These are phyloP conservation scores for Lentinus tigrinus DNA, from an alignment of 768 basidiomycete genomes.

Conservation along the genomic window DNA sequence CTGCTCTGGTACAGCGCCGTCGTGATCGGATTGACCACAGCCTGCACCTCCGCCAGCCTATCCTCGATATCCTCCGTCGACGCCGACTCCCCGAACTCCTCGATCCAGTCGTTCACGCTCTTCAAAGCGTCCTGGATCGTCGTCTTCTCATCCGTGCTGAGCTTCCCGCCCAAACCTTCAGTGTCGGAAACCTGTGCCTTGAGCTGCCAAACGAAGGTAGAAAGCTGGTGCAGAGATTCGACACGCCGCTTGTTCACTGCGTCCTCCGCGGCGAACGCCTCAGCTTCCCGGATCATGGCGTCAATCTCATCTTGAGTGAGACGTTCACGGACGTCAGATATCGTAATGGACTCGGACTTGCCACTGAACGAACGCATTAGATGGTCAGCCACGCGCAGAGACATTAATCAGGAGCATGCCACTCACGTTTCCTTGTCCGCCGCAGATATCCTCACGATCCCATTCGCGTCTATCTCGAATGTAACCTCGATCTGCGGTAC, in stretches of 20 bases:
- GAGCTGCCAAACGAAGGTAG: constrained; percentile 81
- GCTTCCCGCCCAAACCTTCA: constrained; percentile 89
- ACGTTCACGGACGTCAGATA: constrained; percentile 95
- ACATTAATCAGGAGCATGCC: constrained; percentile 12
- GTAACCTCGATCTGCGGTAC: constrained; percentile 33
- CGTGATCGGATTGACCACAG: constrained; percentile 80
- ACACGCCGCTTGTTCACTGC: constrained; percentile 77
- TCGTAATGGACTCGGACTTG: constrained; percentile 87
- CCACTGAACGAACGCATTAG: constrained; percentile 42
- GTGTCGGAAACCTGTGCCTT: constrained; percentile 85
- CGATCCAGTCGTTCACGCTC: constrained; percentile 91
- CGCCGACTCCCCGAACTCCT: constrained; percentile 75
- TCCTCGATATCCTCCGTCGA: constrained; percentile 89
- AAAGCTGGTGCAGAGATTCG: constrained; percentile 80
- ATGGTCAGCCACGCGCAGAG: background rate
- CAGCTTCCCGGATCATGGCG: constrained; percentile 92
- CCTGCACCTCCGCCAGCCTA: constrained; percentile 72
- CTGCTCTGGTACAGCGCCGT: constrained; percentile 68
- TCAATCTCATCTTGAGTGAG: constrained; percentile 68
- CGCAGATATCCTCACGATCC: constrained; percentile 80
- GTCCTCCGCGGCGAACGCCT: constrained; percentile 84
- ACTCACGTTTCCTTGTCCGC: constrained; percentile 85
- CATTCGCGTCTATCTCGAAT: constrained; percentile 46
- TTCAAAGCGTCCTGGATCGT: constrained; percentile 77
- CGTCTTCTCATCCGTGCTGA: constrained; percentile 81